Conservation (phyloP, 352 stramenopile species). For the Phytophthora sp. region DNA sequence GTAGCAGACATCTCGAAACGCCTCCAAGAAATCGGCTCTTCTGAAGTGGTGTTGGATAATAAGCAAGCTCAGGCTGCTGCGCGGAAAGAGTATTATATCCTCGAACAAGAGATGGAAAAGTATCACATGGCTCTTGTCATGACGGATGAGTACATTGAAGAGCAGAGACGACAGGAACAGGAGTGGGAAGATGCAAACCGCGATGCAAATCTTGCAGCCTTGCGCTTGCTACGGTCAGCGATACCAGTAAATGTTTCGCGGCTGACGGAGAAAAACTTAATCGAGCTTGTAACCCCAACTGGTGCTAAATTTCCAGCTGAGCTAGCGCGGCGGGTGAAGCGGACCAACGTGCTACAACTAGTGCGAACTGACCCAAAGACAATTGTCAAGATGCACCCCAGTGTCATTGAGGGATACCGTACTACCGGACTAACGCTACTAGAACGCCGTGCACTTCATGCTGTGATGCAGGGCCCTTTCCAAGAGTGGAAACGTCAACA, state of each 20-base stretch:
- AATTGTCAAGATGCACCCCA: slow-evolving; percentile 86
- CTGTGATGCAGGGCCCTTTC: slow-evolving; percentile 56
- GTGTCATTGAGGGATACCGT: slow-evolving; percentile 68
- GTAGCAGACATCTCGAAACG: slow-evolving; percentile 79
- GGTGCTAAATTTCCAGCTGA: slow-evolving; percentile 64
- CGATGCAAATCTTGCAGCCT: slow-evolving; percentile 51
- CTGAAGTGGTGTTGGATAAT: slow-evolving; percentile 61
- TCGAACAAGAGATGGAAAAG: slow-evolving; percentile 92
- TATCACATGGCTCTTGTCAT: slow-evolving; percentile 91
- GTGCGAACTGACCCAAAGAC: slow-evolving; percentile 74
- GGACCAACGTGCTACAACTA: slow-evolving; percentile 88
- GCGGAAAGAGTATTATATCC: slow-evolving; percentile 85
- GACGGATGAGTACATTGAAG: slow-evolving; percentile 90
- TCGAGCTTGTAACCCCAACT: slow-evolving; percentile 56
- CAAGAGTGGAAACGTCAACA: slow-evolving; percentile 81
- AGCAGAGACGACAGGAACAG: slow-evolving; percentile 66
- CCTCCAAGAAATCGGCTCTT: slow-evolving; percentile 86
- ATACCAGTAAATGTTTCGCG: slow-evolving; percentile 85
- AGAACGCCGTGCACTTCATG: slow-evolving; percentile 88
- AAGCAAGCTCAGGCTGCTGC: slow-evolving; percentile 52
- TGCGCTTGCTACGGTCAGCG: slow-evolving; percentile 66
- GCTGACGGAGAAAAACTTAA: slow-evolving; percentile 81
- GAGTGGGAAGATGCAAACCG: slow-evolving; percentile 78
- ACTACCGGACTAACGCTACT: slow-evolving; percentile 76
- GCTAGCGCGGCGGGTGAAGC: slow-evolving; percentile 87